Evolutionary conservation across 2,329 filamentous ascomycete genomes (phyloP), one percentile per base, ranked within the genome.

Genomic region (Calonectria honghensis): DNA sequence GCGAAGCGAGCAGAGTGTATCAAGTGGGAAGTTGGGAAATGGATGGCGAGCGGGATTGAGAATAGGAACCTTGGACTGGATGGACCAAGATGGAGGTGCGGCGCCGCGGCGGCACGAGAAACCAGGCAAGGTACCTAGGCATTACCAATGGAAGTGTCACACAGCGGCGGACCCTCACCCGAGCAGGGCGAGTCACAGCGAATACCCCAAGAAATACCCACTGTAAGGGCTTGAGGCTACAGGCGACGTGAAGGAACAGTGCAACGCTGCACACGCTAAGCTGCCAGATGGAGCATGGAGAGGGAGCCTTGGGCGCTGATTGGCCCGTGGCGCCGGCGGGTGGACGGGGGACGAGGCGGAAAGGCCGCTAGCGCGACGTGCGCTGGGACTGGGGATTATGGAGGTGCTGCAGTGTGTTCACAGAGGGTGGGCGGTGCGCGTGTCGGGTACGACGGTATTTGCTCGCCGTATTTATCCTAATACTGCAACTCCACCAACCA

Each of bases 281-380:
- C 72, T 70, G 71, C 71, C 59, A 73, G 72, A 70, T 66, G 66
- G 67, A 67, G 67, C 59, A 73, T 73, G 61, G 72, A 73, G 72
- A 73, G 72, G 35, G 24, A 57, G 20, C 27, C n/a, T n/a, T 41
- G 70, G 67, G 61, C 14, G 9, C 4, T 73, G 72, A 73, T 73
- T 73, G 72, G 72, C 18, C 35, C 39, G 31, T 32, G 39, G 41
- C 7, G 20, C 14, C 24, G 27, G 51, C 57, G 57, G 66, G 48
- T 63, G 45, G 64, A 68, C 70, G 61, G 72, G 35, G 66, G 61
- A 69, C 31, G 59, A 65, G 67, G 50, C 72, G 61, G 54, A 73
- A 67, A 54, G 72, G 32, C 52, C 72, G 67, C 72, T 73, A 70
- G 67, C 67, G 72, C 67, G 35, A 45, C 29, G 35, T 73, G 67